Evolutionary conservation across 1,284 basidiomycete species (phyloP).

Genomic region (Pseudozyma tsukubaensis): DNA sequence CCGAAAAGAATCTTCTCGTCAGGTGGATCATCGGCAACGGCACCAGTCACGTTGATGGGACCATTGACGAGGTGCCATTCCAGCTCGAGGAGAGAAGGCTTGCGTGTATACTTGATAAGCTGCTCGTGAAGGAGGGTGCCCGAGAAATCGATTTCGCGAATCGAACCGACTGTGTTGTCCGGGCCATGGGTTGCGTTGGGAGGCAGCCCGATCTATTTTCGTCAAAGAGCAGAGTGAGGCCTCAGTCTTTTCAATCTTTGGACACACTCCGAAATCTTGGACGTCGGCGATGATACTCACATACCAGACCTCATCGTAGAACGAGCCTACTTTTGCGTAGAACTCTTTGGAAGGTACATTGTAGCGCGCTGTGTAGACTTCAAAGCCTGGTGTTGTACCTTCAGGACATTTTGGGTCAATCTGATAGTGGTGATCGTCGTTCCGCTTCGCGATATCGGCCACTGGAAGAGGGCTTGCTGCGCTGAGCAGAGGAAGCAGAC

Average conservation of each 20-base stretch:
- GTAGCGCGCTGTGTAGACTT: constrained; percentile 29
- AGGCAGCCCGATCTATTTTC: constrained; percentile 21
- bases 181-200: constrained; percentile 20
- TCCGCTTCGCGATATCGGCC: background rate
- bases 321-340: constrained; percentile 29
- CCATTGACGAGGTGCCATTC: constrained; percentile 40
- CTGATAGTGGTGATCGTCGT: constrained; percentile 14
- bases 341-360: constrained; percentile 26
- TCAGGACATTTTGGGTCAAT: constrained; percentile 28
- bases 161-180: constrained; percentile 29
- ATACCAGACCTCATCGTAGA: constrained; percentile 37
- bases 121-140: constrained; percentile 37
- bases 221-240: background rate
- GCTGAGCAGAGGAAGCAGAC: constrained; percentile 13
- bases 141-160: constrained; percentile 33
- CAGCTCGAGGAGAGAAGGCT: constrained; percentile 27
- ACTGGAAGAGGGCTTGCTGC: constrained; percentile 13
- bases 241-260: too few species aligned
- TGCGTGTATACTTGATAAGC: constrained; percentile 30
- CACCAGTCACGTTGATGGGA: constrained; percentile 34
- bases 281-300: constrained; percentile 16
- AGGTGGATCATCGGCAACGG: constrained; percentile 30
- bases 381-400: constrained; percentile 28
- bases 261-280: too few species aligned
- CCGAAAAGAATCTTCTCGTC: constrained; percentile 28